Conservation (phyloP, 2,329 filamentous ascomycete genomes). For the Parascedosporium putredinis region DNA sequence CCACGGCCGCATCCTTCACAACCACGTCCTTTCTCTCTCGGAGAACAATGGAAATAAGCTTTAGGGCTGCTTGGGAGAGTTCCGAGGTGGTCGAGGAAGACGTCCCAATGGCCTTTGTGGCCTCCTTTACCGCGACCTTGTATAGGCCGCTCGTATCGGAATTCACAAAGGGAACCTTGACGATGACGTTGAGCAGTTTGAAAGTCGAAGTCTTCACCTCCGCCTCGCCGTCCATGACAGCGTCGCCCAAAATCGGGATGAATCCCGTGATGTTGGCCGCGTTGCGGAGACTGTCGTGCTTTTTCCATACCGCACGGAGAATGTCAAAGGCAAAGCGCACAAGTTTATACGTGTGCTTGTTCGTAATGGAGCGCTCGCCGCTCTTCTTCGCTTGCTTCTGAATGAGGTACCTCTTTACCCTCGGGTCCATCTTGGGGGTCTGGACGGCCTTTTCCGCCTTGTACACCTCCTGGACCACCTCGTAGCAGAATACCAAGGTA, state of each 20-base stretch:
- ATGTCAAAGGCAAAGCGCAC: conserved; percentile 81
- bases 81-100: conserved; percentile 73
- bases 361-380: conserved; percentile 59
- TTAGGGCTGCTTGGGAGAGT: conserved; percentile 76
- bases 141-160: conserved; percentile 54
- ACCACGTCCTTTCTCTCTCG: conserved; percentile 67
- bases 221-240: conserved; percentile 73
- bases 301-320: conserved; percentile 73
- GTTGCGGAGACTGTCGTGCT: conserved; percentile 72
- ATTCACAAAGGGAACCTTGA: conserved; percentile 70
- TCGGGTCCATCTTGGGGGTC: conserved; percentile 48
- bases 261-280: conserved; percentile 74
- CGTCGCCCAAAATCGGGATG: conserved; percentile 79
- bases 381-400: conserved; percentile 70
- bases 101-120: conserved; percentile 67
- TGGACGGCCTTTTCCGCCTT: conserved; percentile 43
- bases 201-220: conserved; percentile 87
- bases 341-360: conserved; percentile 78
- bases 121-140: conserved; percentile 75
- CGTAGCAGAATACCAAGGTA: conserved; percentile 88
- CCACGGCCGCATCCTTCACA: conserved; percentile 72
- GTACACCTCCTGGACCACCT: conserved; percentile 83
- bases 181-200: conserved; percentile 72
- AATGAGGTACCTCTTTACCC: conserved; percentile 64
- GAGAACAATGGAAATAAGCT: conserved; percentile 75